A percentile compares a stretch with the other conserved stretches of the same genome.
phyloP scores from a whole-genome alignment of 1,284 basidiomycete genomes.

The Sanguinoderma infundibulare region DNA sequence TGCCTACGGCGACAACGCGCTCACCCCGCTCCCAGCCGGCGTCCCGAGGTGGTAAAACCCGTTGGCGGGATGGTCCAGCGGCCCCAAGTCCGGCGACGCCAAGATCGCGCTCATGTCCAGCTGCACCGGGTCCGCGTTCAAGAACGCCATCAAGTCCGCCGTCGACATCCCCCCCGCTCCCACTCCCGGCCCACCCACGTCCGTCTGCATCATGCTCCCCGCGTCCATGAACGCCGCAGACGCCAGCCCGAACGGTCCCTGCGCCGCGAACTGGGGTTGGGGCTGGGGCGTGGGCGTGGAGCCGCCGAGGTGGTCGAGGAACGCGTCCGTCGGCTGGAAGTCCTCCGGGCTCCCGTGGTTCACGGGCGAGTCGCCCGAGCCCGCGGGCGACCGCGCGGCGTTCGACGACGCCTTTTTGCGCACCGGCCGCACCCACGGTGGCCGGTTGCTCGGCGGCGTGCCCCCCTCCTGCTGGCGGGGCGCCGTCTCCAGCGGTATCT shows the following conservation, averaged over 20 bases:
- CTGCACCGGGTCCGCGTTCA: conserved; percentile 34
- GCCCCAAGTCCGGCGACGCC: conserved; percentile 31
- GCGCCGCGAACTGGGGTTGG: neutral
- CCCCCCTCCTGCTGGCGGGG: conserved; percentile 42
- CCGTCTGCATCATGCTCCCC: conserved; percentile 21
- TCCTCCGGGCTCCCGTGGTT: conserved; percentile 68
- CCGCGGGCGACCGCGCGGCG: conserved; percentile 43
- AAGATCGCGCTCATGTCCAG: conserved; percentile 39
- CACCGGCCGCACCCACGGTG: conserved; percentile 87
- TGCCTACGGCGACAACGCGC: conserved; percentile 15
- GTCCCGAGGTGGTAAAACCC: conserved; percentile 24
- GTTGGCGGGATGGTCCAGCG: conserved; percentile 11
- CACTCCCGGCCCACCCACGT: no score
- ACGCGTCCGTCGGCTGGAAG: conserved; percentile 67
- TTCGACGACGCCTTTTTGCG: conserved; percentile 70
- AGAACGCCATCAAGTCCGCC: conserved; percentile 40
- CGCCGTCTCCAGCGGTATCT: conserved; percentile 79
- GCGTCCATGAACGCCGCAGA: conserved; percentile 36
- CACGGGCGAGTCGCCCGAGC: conserved; percentile 51
- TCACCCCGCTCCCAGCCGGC: conserved; percentile 11
- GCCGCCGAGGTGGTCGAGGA: conserved; percentile 43
- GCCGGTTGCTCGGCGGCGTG: conserved; percentile 56
- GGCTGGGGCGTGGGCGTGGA: conserved; percentile 27
- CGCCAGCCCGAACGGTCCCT: conserved; percentile 28
- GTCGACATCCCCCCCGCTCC: conserved; percentile 34